phyloP scores from a whole-genome alignment of 1,284 basidiomycete genomes.

The Sporisorium scitamineum region DNA sequence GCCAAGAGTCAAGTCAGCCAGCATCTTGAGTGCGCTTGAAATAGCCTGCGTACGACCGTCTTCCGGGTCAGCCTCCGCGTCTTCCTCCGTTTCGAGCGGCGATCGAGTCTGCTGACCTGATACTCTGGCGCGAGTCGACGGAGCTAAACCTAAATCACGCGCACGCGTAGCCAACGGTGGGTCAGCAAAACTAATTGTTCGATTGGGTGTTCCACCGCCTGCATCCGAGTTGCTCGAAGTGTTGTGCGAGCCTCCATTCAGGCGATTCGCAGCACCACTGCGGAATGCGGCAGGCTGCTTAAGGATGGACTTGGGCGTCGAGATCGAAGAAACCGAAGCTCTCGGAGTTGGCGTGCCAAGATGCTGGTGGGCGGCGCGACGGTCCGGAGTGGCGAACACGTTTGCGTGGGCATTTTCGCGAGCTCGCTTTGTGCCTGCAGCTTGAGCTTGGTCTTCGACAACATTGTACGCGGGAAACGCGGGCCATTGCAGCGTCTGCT shows the following conservation, averaged over 20 bases:
- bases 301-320: conserved; percentile 49
- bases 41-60: conserved; percentile 42
- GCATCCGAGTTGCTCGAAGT: conserved; percentile 17
- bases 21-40: conserved; percentile 29
- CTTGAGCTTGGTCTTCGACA: conserved; percentile 13
- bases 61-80: conserved; percentile 15
- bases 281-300: conserved; percentile 37
- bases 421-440: conserved; percentile 14
- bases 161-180: conserved; percentile 26
- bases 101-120: conserved; percentile 12
- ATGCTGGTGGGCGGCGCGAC: conserved; percentile 21
- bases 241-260: conserved; percentile 23
- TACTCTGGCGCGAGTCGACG: conserved; percentile 6
- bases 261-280: conserved; percentile 9
- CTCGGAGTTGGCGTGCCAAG: conserved; percentile 34
- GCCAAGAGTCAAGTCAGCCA: conserved; percentile 48
- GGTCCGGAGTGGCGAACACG: conserved; percentile 33
- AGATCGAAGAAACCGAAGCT: conserved; percentile 25
- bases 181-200: conserved; percentile 52
- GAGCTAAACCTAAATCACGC: conserved; percentile 37
- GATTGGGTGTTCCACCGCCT: conserved; percentile 39
- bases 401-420: conserved; percentile 17
- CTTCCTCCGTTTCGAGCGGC: not conserved
- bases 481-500: conserved; percentile 4
- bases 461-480: conserved; percentile 2